Base-by-base conservation (phyloP, 129 eudicot genomes). In the Flaveria trinervia region DNA sequence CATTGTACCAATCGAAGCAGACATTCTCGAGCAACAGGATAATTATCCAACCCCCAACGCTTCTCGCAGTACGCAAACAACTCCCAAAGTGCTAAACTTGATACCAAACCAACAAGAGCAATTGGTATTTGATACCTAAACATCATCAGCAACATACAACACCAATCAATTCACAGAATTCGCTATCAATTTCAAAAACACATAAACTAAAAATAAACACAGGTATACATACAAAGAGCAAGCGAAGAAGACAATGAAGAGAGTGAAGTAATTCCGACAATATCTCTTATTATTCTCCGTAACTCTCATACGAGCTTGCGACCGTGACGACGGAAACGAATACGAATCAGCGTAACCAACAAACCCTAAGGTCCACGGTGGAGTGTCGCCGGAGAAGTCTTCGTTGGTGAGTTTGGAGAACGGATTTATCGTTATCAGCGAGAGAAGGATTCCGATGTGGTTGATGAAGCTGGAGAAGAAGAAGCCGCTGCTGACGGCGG, bases 71-170 rank as follows among this genome's bases (percentile, higher is more conserved):
- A 83, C 46, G 81, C 85, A 79, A 94, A 86, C 51, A 77, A 75
- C 70, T 94, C 98, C 98, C 98, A 94, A 41, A 91, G 84, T 23
- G 90, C 98, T 72, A 94, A 82, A 76, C 92, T 81, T 10, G 86
- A 85, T 48, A 94, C 71, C 79, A 91, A 84, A 44, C 98, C 98
- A 83, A 83, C 84, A 83, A 94, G 96, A 46, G 98, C 97, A 77
- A 91, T 78, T 13, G 97, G 98, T 83, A 89, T 79, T 75, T 94
- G 97, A 80, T 94, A 91, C 91, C 98, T 94, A 79, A 70, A 79
- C 84, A 84, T 26, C 45, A 49, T 46, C 50, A 86, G 6, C 68
- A 16, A 80, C 20, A 74, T 14, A 49, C 71, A 72, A 64, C 64
- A 56, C 14, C 56, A 10, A 14, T 51, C 61, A 64, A 51, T 61